Base-by-base conservation (phyloP, 2,329 filamentous ascomycete species). In the Neonectria neomacrospora region DNA sequence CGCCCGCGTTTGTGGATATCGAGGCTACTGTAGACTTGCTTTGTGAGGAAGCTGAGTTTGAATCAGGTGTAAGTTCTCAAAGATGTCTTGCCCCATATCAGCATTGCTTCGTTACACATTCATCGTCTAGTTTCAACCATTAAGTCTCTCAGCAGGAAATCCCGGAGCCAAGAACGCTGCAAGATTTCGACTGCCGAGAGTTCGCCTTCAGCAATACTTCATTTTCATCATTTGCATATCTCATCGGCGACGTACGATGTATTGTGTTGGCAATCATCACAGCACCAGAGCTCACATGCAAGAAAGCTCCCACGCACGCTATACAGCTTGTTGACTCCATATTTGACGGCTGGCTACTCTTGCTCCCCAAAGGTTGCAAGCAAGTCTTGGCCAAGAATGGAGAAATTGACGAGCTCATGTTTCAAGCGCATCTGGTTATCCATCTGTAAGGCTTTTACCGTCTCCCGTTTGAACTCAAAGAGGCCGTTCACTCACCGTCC, bases 1-100 rank as follows among this genome's bases (percentile, higher is more conserved):
- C 65, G 0, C 76, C 80, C 14, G 64, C 70, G 1, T 71, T 73
- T 0, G 52, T 73, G 1, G 78, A 79, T 41, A 77, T 89, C 0
- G 76, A 81, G 2, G 81, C 83, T 1, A 86, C 88, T 20, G 85
- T 88, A 0, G 81, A 84, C 0, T 78, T 92, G 3, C 90, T 90
- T 0, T 91, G 90, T 58, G 88, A 91, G 65, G 88, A 92, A 65
- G 70, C 75, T 0, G 84, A 87, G 5, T 89, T 87, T 63, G 79
- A 78, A 47, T 68, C 68, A 20, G 76, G 78, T 28, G 79, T 81
- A 70, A 71, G 75, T 70, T 1, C 2, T 2, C 1, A 32, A 41
- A n/a, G 2, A 3, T 22, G 7, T 5, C 14, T 48, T 30, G 16
- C 11, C 4, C 18, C 5, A 18, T 12, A 18, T 9, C 53, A 5